A percentile compares a stretch with the other conserved stretches of the same genome.
Conservation (phyloP, 441 rosid genomes). For the Cnidoscolus chayamansa region DNA sequence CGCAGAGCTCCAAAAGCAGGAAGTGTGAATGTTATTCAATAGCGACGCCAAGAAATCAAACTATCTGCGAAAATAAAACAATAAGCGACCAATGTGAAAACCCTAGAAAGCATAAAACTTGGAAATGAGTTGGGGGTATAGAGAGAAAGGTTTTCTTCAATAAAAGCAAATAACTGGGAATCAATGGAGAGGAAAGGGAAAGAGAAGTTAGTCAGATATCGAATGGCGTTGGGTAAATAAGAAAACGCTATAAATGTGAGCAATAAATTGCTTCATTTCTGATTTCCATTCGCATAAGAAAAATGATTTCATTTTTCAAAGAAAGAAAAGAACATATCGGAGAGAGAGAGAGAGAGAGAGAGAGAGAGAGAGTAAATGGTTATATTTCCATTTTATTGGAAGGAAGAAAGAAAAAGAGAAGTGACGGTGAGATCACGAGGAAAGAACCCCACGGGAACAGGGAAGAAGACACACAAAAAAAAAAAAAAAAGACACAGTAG, state of each 20-base stretch:
- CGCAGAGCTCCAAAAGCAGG: neutral
- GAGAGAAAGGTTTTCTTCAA: neutral
- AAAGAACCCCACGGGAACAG: slow-evolving; percentile 23
- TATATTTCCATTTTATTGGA: neutral
- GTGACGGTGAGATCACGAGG: slow-evolving; percentile 7
- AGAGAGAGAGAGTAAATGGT: neutral
- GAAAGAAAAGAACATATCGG: no score
- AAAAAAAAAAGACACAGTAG: slow-evolving; percentile 17
- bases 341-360: neutral
- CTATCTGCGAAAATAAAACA: slow-evolving; percentile 10
- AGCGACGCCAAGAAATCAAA: no score
- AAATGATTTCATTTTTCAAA: neutral
- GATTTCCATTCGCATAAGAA: slow-evolving; percentile 26
- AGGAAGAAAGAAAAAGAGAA: neutral
- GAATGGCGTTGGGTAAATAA: neutral
- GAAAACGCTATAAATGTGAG: slow-evolving; percentile 31
- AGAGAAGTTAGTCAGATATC: neutral
- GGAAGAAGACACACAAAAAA: slow-evolving; percentile 8
- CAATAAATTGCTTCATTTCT: slow-evolving; percentile 21
- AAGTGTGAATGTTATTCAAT: neutral
- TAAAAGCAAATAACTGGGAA: no score
- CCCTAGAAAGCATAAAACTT: neutral
- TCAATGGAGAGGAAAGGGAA: no score
- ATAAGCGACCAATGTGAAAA: neutral
- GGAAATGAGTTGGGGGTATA: neutral